Conservation (phyloP, 139 green algal genomes). For the Micromonas pusilla region DNA sequence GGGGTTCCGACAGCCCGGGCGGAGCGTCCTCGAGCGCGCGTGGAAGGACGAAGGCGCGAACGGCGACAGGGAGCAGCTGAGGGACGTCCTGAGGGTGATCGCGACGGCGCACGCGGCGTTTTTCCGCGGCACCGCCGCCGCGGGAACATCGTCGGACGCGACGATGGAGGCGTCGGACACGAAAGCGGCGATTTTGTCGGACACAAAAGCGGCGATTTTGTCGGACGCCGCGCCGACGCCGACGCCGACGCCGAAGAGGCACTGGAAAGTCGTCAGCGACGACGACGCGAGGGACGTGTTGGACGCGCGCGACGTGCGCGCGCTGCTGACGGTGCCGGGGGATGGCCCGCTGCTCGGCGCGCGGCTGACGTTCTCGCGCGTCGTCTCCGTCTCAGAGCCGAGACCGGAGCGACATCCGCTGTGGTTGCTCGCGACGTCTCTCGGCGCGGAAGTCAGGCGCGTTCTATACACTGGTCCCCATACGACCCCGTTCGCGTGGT, state of each 20-base stretch:
- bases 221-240: too few relatives aligned
- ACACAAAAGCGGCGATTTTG: too few relatives aligned
- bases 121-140: conserved; percentile 30
- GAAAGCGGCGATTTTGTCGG: neutral
- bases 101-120: conserved; percentile 45
- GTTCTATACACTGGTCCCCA: too few relatives aligned
- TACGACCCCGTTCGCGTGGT: too few relatives aligned
- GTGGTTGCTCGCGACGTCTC: conserved; percentile 61
- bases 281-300: neutral
- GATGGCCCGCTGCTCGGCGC: conserved; percentile 46
- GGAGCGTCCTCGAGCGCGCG: neutral
- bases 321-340: conserved; percentile 37
- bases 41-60: neutral
- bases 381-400: conserved; percentile 50
- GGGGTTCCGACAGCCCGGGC: conserved; percentile 28
- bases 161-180: neutral
- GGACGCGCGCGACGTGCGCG: conserved; percentile 35
- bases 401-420: conserved; percentile 53
- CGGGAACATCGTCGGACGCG: neutral
- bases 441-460: conserved; percentile 59
- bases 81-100: conserved; percentile 47
- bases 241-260: neutral
- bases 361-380: conserved; percentile 63
- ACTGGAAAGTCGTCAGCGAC: neutral
- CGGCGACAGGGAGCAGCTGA: conserved; percentile 61